Evolutionary conservation across 2,329 filamentous ascomycete genomes (phyloP).

Genomic region (Exophiala calicioides): DNA sequence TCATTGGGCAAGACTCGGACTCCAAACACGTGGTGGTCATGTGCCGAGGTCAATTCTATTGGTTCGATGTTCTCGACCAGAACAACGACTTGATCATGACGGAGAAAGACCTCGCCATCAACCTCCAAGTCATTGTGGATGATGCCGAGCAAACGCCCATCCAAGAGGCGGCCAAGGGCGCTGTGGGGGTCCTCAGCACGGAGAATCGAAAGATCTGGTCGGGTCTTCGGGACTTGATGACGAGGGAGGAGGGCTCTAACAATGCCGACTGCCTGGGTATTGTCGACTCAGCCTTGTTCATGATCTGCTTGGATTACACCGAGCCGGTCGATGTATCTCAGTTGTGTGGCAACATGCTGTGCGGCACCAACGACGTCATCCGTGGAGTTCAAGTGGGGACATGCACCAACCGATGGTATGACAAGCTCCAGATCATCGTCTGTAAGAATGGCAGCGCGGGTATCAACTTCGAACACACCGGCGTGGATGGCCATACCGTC

Average conservation of each 20-base stretch:
- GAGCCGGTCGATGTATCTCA: constrained; percentile 78
- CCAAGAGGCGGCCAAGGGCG: constrained; percentile 91
- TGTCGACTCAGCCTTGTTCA: constrained; percentile 89
- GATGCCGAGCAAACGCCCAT: constrained; percentile 88
- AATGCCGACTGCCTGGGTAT: constrained; percentile 96
- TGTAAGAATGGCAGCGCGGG: constrained; percentile 98
- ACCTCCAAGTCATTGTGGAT: constrained; percentile 87
- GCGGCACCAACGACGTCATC: constrained; percentile 87
- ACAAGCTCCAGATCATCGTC: constrained; percentile 98
- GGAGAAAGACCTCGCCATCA: constrained; percentile 87
- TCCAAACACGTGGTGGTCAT: constrained; percentile 92
- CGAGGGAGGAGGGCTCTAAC: constrained; percentile 81
- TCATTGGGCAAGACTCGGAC: constrained; percentile 91
- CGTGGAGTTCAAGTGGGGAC: constrained; percentile 94
- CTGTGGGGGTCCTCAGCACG: constrained; percentile 88
- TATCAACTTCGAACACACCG: constrained; percentile 99
- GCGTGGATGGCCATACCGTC: constrained; percentile 95
- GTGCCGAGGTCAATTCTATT: constrained; percentile 95
- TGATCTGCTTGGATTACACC: constrained; percentile 89
- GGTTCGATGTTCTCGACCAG: constrained; percentile 95
- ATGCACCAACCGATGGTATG: constrained; percentile 98
- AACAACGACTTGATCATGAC: constrained; percentile 97
- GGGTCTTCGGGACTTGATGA: constrained; percentile 81
- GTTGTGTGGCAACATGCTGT: constrained; percentile 98
- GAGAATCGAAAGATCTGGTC: constrained; percentile 98